Conservation (phyloP, 2,329 filamentous ascomycete genomes). For the Neoscytalidium dimidiatum region DNA sequence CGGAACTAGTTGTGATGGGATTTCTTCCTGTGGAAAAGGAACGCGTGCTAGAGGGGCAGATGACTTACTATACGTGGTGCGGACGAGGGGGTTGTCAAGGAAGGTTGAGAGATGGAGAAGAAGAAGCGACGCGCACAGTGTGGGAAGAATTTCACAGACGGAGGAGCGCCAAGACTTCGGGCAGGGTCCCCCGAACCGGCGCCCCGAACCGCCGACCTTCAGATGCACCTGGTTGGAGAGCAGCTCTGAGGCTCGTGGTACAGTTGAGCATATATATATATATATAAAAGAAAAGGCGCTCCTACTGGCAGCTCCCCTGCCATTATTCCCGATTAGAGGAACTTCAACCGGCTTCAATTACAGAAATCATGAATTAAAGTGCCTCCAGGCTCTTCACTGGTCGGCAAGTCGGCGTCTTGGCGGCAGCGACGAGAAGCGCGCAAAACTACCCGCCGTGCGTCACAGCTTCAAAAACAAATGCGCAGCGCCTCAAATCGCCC, state of each 20-base stretch:
- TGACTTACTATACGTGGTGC: slow-evolving; percentile 2
- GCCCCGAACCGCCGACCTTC: not conserved
- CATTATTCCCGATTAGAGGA: not conserved
- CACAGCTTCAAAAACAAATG: slow-evolving; percentile 7
- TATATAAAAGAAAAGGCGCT: too few relatives aligned
- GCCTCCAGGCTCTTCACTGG: not conserved
- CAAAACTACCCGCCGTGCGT: slow-evolving; percentile 13
- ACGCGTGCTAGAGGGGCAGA: not conserved
- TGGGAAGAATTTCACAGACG: slow-evolving; percentile 7
- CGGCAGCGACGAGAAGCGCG: not conserved
- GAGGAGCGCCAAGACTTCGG: not conserved
- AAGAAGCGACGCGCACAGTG: not conserved
- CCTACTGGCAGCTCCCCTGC: too few relatives aligned
- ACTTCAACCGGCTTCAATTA: not conserved
- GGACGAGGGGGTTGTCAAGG: not conserved
- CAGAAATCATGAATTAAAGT: too few relatives aligned
- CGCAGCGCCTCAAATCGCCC: slow-evolving; percentile 19
- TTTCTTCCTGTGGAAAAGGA: slow-evolving; percentile 50
- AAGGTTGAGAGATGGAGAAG: slow-evolving; percentile 3
- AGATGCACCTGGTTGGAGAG: too few relatives aligned
- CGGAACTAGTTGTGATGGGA: slow-evolving; percentile 55
- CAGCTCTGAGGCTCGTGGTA: too few relatives aligned
- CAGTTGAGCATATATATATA: too few relatives aligned
- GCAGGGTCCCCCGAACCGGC: not conserved
- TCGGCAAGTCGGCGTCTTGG: slow-evolving; percentile 10